These are phyloP conservation scores for Salvia sclarea DNA, from an alignment of 305 asterid genomes.

Conservation along the genomic window DNA sequence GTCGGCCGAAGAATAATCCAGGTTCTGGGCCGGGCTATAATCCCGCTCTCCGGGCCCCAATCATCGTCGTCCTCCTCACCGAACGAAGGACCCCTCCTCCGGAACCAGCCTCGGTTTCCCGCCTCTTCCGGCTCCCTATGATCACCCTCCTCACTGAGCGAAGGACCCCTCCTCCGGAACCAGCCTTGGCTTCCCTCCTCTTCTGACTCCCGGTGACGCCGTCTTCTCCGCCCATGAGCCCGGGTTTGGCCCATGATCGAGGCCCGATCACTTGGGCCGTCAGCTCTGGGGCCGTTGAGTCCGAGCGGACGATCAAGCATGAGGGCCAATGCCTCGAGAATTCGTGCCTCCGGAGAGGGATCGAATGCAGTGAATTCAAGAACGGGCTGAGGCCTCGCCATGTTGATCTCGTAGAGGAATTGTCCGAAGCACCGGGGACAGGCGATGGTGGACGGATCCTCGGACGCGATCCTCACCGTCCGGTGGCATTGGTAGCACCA, in stretches of 20 bases:
- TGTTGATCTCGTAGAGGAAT: slow-evolving; percentile 58
- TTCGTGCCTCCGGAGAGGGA: slow-evolving; percentile 81
- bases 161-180: slow-evolving; percentile 47
- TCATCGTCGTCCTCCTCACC: slow-evolving; percentile 44
- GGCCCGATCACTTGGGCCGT: slow-evolving; percentile 12
- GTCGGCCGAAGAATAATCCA: slow-evolving; percentile 58
- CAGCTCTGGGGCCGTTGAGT: slow-evolving; percentile 19
- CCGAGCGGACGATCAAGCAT: slow-evolving; percentile 51
- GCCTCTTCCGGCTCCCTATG: slow-evolving; percentile 34
- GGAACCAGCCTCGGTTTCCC: slow-evolving; percentile 33
- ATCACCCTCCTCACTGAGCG: slow-evolving; percentile 31
- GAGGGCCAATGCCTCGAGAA: slow-evolving; percentile 73
- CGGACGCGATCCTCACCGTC: slow-evolving; percentile 48
- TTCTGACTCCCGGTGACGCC: slow-evolving; percentile 35
- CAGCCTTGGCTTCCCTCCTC: slow-evolving; percentile 34
- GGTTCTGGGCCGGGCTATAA: slow-evolving; percentile 72
- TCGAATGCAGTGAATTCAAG: slow-evolving; percentile 67
- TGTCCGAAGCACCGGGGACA: slow-evolving; percentile 80
- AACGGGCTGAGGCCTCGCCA: slow-evolving; percentile 44
- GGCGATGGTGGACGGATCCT: slow-evolving; percentile 40
- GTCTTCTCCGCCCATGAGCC: slow-evolving; percentile 33
- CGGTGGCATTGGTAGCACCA: slow-evolving; percentile 95
- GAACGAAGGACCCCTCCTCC: slow-evolving; percentile 45
- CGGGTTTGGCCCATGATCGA: slow-evolving; percentile 33
- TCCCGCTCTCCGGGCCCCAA: slow-evolving; percentile 69